Base-by-base conservation (phyloP, 2,329 filamentous ascomycete genomes). In the Fusarium sp. region DNA sequence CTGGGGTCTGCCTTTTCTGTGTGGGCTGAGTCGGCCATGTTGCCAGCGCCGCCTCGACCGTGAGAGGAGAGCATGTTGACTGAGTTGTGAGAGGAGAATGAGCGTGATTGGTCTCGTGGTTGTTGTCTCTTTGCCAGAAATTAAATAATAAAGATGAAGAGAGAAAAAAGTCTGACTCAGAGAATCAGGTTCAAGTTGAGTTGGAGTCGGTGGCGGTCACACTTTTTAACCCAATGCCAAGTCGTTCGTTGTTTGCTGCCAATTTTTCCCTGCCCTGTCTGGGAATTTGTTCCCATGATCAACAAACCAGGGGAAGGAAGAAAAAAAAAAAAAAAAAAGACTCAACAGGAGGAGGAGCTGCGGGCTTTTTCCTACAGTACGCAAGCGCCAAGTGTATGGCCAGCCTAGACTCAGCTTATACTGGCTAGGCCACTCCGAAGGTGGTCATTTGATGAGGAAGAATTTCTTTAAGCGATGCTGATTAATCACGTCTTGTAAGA, bases 21-120 rank as follows among this genome's bases (percentile, higher is more conserved):
- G 61, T 81, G 77, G 63, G 79, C 74, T 55, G 80, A 76, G 65
- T 85, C 81, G 73, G 83, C 82, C 73, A 91, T 90, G 79, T 92
- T 92, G 72, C 89, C 90, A 62, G 91, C 91, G 73, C 91, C 91
- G 72, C 91, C 91, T 63, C 91, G 89, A 70, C 91, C 91, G 71
- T 91, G 87, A 36, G 89, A 91, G 39, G 84, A 78, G 58, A 84
- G 72, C 78, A 82, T 83, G 55, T 67, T 74, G 49, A 26, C 50
- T 29, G 31, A 22, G 26, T 26, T 26, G 31, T 26, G 43, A 34
- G 32, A 22, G 31, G 29, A 28, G 24, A 31, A 45, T 35, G 42
- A 45, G 35, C 12, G 13, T 35, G n/a, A 25, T 10, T 36, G 51
- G 35, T 11, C 29, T 19, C 26, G 35, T 22, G 11, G 25, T 29